phyloP scores from a whole-genome alignment of 2,329 filamentous ascomycete genomes.

The Fusarium buxicola region DNA sequence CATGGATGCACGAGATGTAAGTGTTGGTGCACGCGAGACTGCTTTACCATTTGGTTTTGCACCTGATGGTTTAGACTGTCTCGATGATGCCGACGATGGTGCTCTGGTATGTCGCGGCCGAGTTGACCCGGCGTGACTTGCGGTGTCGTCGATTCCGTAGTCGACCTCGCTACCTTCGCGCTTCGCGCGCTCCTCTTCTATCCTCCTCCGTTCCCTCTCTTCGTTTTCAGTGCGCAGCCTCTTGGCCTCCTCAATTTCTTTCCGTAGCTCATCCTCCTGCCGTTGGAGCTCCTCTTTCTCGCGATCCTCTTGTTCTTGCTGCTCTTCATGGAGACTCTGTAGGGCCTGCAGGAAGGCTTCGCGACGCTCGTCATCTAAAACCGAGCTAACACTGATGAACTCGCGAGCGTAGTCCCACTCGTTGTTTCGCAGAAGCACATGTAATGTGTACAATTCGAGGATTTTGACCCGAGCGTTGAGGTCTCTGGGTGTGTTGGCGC shows the following conservation, averaged over 20 bases:
- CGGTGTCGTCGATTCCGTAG: slow-evolving; percentile 73
- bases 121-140: slow-evolving; percentile 52
- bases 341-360: slow-evolving; percentile 91
- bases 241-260: slow-evolving; percentile 68
- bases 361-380: slow-evolving; percentile 90
- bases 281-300: slow-evolving; percentile 69
- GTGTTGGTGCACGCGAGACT: slow-evolving; percentile 48
- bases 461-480: slow-evolving; percentile 89
- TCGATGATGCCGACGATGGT: slow-evolving; percentile 51
- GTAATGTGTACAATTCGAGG: slow-evolving; percentile 93
- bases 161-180: slow-evolving; percentile 71
- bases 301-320: slow-evolving; percentile 74
- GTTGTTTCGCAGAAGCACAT: slow-evolving; percentile 91
- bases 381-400: slow-evolving; percentile 87
- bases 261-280: slow-evolving; percentile 67
- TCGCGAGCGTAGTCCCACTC: slow-evolving; percentile 97
- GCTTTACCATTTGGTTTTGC: slow-evolving; percentile 48
- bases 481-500: slow-evolving; percentile 85
- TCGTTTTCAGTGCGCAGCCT: slow-evolving; percentile 69
- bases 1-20: slow-evolving; percentile 62
- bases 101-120: slow-evolving; percentile 49
- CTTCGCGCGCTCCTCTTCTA: slow-evolving; percentile 65
- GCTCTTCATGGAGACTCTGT: slow-evolving; percentile 85
- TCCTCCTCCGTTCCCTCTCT: slow-evolving; percentile 62
- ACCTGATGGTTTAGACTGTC: slow-evolving; percentile 40